Evolutionary conservation across 768 basidiomycete species (phyloP).

Genomic region (Serendipita sp.): DNA sequence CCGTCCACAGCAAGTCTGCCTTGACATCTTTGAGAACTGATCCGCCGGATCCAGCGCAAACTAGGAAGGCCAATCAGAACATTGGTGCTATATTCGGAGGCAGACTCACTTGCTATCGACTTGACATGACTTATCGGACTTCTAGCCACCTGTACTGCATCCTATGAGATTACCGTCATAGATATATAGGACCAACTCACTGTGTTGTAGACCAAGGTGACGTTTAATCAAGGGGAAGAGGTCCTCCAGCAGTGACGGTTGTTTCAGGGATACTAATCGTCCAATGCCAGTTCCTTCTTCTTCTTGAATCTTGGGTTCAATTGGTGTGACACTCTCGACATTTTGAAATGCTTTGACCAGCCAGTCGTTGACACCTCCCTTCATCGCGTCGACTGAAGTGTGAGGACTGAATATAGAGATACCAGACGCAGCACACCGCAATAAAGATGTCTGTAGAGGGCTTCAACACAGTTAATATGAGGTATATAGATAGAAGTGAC

Average conservation of each 20-base stretch:
- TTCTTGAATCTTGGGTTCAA: slow-evolving; percentile 21
- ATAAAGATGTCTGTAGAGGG: slow-evolving; percentile 63
- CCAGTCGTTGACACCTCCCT: slow-evolving; percentile 85
- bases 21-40: slow-evolving; percentile 52
- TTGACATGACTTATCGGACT: slow-evolving; percentile 14
- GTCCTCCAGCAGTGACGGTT: slow-evolving; percentile 41
- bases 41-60: slow-evolving; percentile 84
- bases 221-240: slow-evolving; percentile 55
- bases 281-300: slow-evolving; percentile 39
- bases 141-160: slow-evolving; percentile 10
- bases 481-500: not conserved
- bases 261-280: slow-evolving; percentile 44
- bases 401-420: slow-evolving; percentile 82
- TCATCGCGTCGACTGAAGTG: slow-evolving; percentile 70
- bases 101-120: slow-evolving; percentile 27
- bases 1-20: slow-evolving; percentile 84
- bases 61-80: slow-evolving; percentile 22
- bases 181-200: slow-evolving; percentile 26
- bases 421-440: slow-evolving; percentile 65
- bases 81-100: slow-evolving; percentile 41
- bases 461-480: not conserved
- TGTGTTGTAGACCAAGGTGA: slow-evolving; percentile 39
- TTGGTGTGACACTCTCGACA: slow-evolving; percentile 30
- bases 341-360: slow-evolving; percentile 31
- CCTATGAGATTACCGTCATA: slow-evolving; percentile 14